A percentile compares a stretch with the other conserved stretches of the same genome.
Conservation (phyloP, 306 rosid species). For the Alnus rubra region DNA sequence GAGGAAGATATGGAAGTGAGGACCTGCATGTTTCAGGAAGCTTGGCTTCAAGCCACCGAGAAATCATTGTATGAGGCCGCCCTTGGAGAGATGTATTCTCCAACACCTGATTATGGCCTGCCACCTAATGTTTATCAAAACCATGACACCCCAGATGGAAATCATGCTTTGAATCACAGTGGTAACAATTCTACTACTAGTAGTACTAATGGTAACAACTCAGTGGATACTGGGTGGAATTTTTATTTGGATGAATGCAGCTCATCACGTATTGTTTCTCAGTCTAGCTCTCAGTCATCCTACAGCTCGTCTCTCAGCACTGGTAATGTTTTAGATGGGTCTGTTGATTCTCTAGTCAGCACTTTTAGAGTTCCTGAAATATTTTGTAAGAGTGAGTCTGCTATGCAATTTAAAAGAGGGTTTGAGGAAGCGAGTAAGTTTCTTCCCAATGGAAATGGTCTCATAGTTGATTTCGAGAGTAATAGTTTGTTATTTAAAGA, state of each 20-base stretch:
- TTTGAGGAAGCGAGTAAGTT: constrained; percentile 42
- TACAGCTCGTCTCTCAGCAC: constrained; percentile 22
- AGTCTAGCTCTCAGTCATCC: constrained; percentile 25
- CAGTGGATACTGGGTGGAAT: constrained; percentile 7
- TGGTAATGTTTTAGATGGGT: constrained; percentile 22
- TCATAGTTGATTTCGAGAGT: constrained; percentile 20
- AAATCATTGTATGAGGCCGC: constrained; percentile 36
- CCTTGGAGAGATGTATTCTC: constrained; percentile 21
- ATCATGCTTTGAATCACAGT: background rate
- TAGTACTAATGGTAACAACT: constrained; percentile 13
- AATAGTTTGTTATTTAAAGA: constrained; percentile 21
- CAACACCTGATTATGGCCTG: background rate
- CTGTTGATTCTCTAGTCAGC: constrained; percentile 37
- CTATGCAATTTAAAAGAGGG: constrained; percentile 37
- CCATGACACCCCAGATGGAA: constrained; percentile 20
- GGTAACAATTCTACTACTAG: constrained; percentile 4
- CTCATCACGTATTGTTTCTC: constrained; percentile 16
- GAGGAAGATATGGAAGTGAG: constrained; percentile 47
- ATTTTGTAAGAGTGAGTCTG: constrained; percentile 27
- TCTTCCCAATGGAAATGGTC: constrained; percentile 31
- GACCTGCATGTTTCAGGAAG: constrained; percentile 43
- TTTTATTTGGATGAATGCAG: constrained; percentile 15
- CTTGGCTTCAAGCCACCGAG: constrained; percentile 32
- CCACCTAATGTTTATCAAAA: constrained; percentile 21
- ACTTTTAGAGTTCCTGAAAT: constrained; percentile 29